Conservation (phyloP, 1,284 basidiomycete genomes). For the Tausonia pullulans region DNA sequence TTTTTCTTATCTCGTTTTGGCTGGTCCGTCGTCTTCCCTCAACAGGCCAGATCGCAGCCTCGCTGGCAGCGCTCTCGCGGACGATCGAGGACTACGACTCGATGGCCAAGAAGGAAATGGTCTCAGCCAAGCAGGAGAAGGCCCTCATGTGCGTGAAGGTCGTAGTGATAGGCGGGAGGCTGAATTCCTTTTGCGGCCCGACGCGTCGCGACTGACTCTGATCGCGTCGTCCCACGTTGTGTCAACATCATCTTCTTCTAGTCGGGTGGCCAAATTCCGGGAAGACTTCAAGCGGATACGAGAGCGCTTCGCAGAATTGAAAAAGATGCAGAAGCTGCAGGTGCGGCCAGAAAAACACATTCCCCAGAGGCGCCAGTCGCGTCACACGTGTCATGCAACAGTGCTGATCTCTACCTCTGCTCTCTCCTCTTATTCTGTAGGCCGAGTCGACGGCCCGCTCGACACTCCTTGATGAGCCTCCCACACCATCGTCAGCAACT, state of each 20-base stretch:
- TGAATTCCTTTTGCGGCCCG: background rate
- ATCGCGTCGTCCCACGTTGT: background rate
- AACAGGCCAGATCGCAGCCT: constrained; percentile 85
- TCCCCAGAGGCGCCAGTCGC: background rate
- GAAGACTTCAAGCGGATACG: constrained; percentile 37
- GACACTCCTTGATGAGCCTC: constrained; percentile 24
- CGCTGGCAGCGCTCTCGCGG: constrained; percentile 77
- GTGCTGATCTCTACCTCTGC: background rate
- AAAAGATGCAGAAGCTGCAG: constrained; percentile 29
- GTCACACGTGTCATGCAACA: background rate
- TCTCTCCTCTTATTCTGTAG: background rate
- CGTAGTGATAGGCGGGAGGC: too few species aligned
- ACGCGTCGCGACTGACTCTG: background rate
- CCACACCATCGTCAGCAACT: background rate
- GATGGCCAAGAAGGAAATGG: constrained; percentile 87
- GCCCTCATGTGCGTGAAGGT: constrained; percentile 59
- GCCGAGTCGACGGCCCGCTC: constrained; percentile 23
- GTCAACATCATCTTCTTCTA: constrained; percentile 16
- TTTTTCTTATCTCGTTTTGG: constrained; percentile 23
- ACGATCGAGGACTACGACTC: constrained; percentile 93
- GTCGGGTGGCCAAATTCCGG: constrained; percentile 36
- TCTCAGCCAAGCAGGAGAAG: constrained; percentile 88
- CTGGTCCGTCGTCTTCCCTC: constrained; percentile 15
- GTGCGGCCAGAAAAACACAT: constrained; percentile 19
- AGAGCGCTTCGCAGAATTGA: constrained; percentile 36